phyloP scores from a whole-genome alignment of 352 stramenopile genomes.

The Globisporangium yorkense region DNA sequence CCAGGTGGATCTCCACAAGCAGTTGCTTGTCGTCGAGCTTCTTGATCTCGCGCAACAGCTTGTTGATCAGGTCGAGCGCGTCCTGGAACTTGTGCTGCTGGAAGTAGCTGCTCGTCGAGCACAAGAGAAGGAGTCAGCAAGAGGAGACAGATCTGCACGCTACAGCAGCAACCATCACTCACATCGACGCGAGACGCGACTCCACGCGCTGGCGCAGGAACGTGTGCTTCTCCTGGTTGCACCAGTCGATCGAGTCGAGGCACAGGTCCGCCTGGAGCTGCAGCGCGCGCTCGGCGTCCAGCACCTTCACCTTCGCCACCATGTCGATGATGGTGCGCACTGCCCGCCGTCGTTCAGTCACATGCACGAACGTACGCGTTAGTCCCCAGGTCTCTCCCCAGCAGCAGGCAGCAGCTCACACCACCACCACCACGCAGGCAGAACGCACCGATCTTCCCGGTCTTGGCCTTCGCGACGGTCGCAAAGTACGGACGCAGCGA shows the following conservation, averaged over 20 bases:
- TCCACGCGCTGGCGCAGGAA: conserved; percentile 98
- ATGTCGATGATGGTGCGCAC: conserved; percentile 98
- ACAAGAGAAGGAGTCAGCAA: background rate
- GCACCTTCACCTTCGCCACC: conserved; percentile 87
- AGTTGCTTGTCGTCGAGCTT: conserved; percentile 99
- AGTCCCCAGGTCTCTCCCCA: background rate
- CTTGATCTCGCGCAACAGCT: conserved; percentile 96
- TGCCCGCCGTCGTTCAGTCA: conserved; percentile 10
- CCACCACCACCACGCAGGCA: too few relatives aligned
- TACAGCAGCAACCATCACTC: background rate
- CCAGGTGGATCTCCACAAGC: conserved; percentile 97
- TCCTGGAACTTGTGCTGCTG: conserved; percentile 89
- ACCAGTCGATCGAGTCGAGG: conserved; percentile 94
- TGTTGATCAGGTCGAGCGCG: conserved; percentile 92
- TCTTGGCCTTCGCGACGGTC: conserved; percentile 96
- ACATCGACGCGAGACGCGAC: conserved; percentile 90
- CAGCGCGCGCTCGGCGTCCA: conserved; percentile 89
- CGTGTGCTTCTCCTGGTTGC: conserved; percentile 92
- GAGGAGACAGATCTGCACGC: background rate
- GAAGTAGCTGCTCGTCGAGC: conserved; percentile 58
- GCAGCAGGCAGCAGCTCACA: too few relatives aligned
- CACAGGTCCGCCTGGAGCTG: conserved; percentile 94
- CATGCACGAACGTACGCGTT: background rate
- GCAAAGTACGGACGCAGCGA: conserved; percentile 93
- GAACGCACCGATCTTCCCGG: conserved; percentile 93